Conservation (phyloP, 106 monocot species). For the Dactylorhiza incarnata region DNA sequence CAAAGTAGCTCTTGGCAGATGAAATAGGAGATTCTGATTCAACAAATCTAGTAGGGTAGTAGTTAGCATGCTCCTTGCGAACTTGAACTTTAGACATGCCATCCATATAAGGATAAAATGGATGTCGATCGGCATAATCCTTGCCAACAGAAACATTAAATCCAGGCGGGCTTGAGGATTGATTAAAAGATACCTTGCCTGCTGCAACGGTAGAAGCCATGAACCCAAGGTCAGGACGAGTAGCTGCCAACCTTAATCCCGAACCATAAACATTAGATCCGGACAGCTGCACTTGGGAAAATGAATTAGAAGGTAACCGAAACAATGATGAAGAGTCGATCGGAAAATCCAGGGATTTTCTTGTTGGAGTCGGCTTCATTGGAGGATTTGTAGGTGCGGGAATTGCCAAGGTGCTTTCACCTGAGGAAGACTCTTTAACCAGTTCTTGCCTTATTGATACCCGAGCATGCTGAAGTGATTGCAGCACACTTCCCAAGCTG, state of each 20-base stretch:
- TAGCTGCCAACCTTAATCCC: conserved; percentile 14
- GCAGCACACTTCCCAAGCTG: conserved; percentile 34
- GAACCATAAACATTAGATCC: conserved; percentile 9
- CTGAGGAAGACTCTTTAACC: conserved; percentile 1
- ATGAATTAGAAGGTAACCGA: conserved; percentile 49
- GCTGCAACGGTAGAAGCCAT: background rate
- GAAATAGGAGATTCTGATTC: conserved; percentile 5
- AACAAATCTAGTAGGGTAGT: background rate
- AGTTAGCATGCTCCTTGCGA: background rate
- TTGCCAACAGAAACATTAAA: conserved; percentile 12
- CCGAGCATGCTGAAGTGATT: conserved; percentile 59
- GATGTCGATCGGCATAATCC: conserved; percentile 3
- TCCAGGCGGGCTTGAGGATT: background rate
- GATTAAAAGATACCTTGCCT: background rate
- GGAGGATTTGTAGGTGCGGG: conserved; percentile 13
- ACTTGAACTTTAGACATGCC: background rate
- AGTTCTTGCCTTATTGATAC: conserved; percentile 40
- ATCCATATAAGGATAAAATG: background rate
- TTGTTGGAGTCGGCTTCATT: background rate
- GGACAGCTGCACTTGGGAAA: conserved; percentile 9
- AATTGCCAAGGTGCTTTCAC: conserved; percentile 15
- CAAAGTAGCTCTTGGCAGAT: background rate
- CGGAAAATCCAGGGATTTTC: conserved; percentile 17
- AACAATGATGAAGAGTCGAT: conserved; percentile 37
- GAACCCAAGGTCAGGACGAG: conserved; percentile 7